Base-by-base conservation (phyloP, 2,329 filamentous ascomycete genomes). In the Ophiobolus disseminans region DNA sequence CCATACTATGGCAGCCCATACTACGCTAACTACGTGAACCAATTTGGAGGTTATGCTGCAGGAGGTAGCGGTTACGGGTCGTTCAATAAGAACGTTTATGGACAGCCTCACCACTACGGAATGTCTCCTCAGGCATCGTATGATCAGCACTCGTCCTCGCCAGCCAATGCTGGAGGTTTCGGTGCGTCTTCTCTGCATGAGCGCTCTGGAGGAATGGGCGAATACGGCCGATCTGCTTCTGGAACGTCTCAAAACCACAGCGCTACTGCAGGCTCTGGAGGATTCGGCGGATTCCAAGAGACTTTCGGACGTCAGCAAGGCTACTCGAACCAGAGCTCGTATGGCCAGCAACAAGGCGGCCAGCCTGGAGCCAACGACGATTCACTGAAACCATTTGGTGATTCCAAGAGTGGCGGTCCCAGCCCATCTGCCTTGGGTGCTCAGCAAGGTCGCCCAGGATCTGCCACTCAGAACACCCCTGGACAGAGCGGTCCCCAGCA, bases 1-100 rank as follows among this genome's bases (percentile, higher is more conserved):
- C 82, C 82, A 14, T 85, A 84, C 65, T 86, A 86, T 67, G 78
- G 78, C 53, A 83, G 79, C 70, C 83, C 84, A 32, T 86, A 86
- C 65, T 86, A 86, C 61, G 75, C 77, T 56, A 76, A 81, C 42
- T 87, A 87, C 73, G 81, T 86, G 76, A 83, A 82, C 67, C 83
- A 86, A 68, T 86, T 82, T 60, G 80, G 78, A 50, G 82, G 80
- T 48, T 78, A 77, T 50, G 80, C 75, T 54, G 78, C n/a, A n/a
- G n/a, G 76, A 53, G 78, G 75, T 55, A 71, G 72, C 50, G 75
- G 73, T 22, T 80, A 80, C 55, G 75, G 76, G 55, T 77, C 76
- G 28, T 85, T 82, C 50, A 80, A 79, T 37, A 82, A 79, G 56
- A 80, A 78, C 58, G 85, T 86, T 81, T 87, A 87, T 62, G 82